A percentile compares a stretch with the other conserved stretches of the same genome.
Evolutionary conservation across 192 early-diverging fungal genomes (phyloP).

Genomic region (Polychytrium aggregatum): DNA sequence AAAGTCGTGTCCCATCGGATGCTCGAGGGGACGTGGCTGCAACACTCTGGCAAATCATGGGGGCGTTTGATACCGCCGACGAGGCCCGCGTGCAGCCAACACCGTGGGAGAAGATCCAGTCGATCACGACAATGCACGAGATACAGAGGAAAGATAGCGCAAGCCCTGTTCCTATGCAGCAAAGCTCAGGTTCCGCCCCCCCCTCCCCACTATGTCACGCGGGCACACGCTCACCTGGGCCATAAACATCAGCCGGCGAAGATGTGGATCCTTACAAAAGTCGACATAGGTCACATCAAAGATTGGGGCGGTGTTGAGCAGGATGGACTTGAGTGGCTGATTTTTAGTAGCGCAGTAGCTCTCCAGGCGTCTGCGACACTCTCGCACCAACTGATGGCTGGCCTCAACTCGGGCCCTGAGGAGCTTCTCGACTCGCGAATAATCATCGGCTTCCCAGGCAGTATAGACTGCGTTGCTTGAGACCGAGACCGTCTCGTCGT

Average conservation of each 20-base stretch:
- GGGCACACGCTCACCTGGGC: conserved; percentile 9
- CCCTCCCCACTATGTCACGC: too few species aligned
- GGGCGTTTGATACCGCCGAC: too few species aligned
- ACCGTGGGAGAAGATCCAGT: too few species aligned
- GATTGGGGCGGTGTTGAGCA: conserved; percentile 11
- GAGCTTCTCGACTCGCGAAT: background rate
- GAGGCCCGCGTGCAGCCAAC: too few species aligned
- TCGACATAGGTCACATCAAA: conserved; percentile 16
- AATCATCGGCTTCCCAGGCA: conserved; percentile 4
- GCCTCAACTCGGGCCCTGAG: background rate
- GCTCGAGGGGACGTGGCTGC: too few species aligned
- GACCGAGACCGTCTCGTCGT: background rate
- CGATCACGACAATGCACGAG: too few species aligned
- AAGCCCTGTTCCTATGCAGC: too few species aligned
- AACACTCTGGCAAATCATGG: too few species aligned
- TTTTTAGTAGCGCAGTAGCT: conserved; percentile 3
- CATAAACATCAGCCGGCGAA: conserved; percentile 17
- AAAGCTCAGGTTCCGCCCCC: too few species aligned
- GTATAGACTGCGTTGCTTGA: conserved; percentile 5
- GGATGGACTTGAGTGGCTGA: background rate
- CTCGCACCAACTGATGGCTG: background rate
- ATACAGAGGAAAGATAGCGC: too few species aligned
- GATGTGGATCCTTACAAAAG: conserved; percentile 10
- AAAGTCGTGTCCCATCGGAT: too few species aligned
- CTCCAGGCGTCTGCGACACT: background rate